Base-by-base conservation (phyloP, 495 filamentous ascomycete species). In the Astrothelium macrocarpum region DNA sequence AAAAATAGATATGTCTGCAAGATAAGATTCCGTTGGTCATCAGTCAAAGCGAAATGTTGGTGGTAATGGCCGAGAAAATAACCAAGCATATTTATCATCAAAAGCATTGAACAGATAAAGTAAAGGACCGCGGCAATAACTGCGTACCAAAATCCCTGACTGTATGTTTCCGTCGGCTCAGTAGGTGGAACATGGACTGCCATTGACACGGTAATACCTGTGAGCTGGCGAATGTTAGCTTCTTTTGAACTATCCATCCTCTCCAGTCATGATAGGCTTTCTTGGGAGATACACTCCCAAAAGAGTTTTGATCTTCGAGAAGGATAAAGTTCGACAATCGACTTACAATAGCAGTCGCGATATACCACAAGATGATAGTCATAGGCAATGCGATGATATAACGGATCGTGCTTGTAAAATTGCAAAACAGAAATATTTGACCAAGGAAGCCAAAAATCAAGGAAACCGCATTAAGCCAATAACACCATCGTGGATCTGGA, bases 61-160 rank as follows among this genome's bases (percentile, higher is more conserved):
- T 87, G 86, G 69, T 92, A 92, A 65, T 89, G 86, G 1, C 88
- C 89, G 1, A 88, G 74, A 65, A 89, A 84, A 68, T 89, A 90
- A 2, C 89, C 89, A 26, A 89, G 72, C 84, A 92, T 89, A 67
- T 92, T 92, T 64, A 90, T 72, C 80, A 88, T 85, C 2, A 92
- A 71, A 5, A 88, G 77, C 67, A 82, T 72, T 29, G 81, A 82
- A 45, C 86, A 82, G 11, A 88, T 65, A 14, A 88, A 75, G 68
- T 91, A 91, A 10, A 90, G 76, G 9, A 74, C 69, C 0, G 87
- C 82, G 1, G 89, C 87, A 36, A 90, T 83, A 23, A 91, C 78
- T 7, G 85, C 88, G 73, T 90, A 84, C 86, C 87, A 91, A 67
- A 83, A 92, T 0, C 87, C 87, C 71, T 91, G 85, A 0, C 87